A percentile compares a stretch with the other conserved stretches of the same genome.
Conservation (phyloP, 306 rosid species). For the Quercus gilva region DNA sequence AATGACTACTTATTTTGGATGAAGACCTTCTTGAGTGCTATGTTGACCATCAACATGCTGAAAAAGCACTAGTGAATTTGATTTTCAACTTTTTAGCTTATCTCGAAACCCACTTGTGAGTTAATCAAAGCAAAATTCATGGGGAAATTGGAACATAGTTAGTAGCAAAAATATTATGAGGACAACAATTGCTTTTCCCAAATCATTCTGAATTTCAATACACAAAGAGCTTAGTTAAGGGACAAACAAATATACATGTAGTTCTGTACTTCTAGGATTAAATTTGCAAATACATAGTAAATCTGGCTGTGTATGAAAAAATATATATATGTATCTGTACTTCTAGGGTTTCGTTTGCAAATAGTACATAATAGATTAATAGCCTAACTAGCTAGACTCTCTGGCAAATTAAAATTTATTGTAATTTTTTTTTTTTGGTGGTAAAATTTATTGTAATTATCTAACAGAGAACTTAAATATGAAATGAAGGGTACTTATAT, state of each 20-base stretch:
- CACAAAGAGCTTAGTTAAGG: neutral
- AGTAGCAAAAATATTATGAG: neutral
- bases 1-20: constrained; percentile 7
- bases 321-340: too few species aligned
- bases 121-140: neutral
- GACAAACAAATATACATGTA: neutral
- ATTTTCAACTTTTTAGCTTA: neutral
- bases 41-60: neutral
- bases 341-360: too few species aligned
- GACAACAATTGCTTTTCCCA: constrained; percentile 1
- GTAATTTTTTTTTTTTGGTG: too few species aligned
- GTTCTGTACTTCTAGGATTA: neutral
- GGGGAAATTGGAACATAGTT: neutral
- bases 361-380: neutral
- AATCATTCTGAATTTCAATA: neutral
- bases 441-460: too few species aligned
- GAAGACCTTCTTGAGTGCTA: neutral
- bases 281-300: neutral
- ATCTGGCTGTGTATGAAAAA: neutral
- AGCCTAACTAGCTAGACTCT: neutral
- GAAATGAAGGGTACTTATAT: too few species aligned
- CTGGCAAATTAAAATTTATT: neutral
- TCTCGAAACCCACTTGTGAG: neutral
- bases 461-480: too few species aligned
- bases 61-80: neutral